Evolutionary conservation across 352 stramenopile species (phyloP), one percentile per base, ranked within the genome.

Genomic region (Phytophthora ramorum): DNA sequence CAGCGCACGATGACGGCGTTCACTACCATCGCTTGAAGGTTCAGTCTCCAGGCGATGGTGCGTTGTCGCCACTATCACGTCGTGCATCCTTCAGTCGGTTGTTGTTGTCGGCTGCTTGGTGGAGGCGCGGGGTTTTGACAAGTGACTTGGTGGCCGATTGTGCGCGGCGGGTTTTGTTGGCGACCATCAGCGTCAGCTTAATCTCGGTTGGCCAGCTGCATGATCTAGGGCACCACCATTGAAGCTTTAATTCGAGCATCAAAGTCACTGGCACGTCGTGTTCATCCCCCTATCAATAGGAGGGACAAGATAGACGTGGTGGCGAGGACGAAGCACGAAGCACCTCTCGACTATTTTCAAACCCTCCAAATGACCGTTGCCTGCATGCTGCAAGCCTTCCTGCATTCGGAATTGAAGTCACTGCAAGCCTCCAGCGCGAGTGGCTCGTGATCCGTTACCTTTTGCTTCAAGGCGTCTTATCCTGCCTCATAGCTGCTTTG

Each of bases 1-100:
- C 43, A 63, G 35, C 4, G 37, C 38, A 16, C 66, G 66, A 60
- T 68, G 44, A 22, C 61, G 62, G 24, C 50, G 43, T 12, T 71
- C 20, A 22, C 17, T 43, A 0, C 20, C 35, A 20, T 41, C 24
- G 12, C 24, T 38, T 19, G 35, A 20, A 38, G 56, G 16, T 8
- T 61, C 40, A 14, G n/a, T 16, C n/a, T 75, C 61, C 34, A 75
- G 24, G 8, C 56, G 66, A 44, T 75, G 66, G 35, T 75, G 66
- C n/a, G 24, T 46, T 20, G 53, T 62, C 17, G 48, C 14, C 1
- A 40, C 55, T 49, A 67, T 60, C 4, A 75, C 19, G 44, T 59
- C 50, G 54, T 58, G 59, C 59, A 73, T 73, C 51, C 34, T 49
- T 60, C 32, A 45, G 34, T 40, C 34, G 43, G 14, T n/a, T 17